Percentiles rank a stretch among this genome's conserved stretches.
Conservation (phyloP, 768 basidiomycete species). For the Lyophyllum semitale region DNA sequence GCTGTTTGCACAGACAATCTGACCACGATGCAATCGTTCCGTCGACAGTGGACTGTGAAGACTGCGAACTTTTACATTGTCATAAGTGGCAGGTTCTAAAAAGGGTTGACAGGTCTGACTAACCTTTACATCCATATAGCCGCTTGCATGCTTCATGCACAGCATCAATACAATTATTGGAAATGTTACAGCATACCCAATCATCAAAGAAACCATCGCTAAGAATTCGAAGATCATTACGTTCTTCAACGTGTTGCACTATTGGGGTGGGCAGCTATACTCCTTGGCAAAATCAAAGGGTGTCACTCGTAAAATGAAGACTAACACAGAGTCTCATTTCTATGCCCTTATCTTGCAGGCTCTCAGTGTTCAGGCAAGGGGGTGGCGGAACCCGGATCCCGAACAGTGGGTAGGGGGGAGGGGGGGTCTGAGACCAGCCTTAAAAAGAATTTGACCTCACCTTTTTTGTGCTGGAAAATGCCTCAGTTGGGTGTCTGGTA, state of each 20-base stretch:
- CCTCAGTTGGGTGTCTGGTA: too few species aligned
- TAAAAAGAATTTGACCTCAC: too few species aligned
- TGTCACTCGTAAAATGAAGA: conserved; percentile 22
- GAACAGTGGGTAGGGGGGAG: too few species aligned
- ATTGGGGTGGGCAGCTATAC: conserved; percentile 35
- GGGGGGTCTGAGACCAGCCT: too few species aligned
- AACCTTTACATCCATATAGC: conserved; percentile 20
- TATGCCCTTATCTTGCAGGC: conserved; percentile 25
- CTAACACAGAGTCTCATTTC: conserved; percentile 24
- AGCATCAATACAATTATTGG: conserved; percentile 30
- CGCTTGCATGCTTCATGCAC: conserved; percentile 31
- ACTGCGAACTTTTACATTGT: too few species aligned
- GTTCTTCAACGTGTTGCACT: conserved; percentile 33
- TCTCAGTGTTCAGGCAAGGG: too few species aligned
- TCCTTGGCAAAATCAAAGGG: conserved; percentile 10
- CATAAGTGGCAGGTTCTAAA: too few species aligned
- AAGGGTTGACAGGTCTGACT: too few species aligned
- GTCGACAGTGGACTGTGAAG: conserved; percentile 9
- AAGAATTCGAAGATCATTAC: conserved; percentile 23
- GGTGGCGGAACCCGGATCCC: too few species aligned
- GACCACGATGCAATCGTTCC: conserved; percentile 28
- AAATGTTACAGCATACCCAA: conserved; percentile 22
- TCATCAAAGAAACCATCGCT: conserved; percentile 22
- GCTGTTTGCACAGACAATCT: conserved; percentile 32
- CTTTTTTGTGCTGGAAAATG: too few species aligned